Conservation (phyloP, 1,284 basidiomycete genomes). For the Erythrobasidium hasegawianum region DNA sequence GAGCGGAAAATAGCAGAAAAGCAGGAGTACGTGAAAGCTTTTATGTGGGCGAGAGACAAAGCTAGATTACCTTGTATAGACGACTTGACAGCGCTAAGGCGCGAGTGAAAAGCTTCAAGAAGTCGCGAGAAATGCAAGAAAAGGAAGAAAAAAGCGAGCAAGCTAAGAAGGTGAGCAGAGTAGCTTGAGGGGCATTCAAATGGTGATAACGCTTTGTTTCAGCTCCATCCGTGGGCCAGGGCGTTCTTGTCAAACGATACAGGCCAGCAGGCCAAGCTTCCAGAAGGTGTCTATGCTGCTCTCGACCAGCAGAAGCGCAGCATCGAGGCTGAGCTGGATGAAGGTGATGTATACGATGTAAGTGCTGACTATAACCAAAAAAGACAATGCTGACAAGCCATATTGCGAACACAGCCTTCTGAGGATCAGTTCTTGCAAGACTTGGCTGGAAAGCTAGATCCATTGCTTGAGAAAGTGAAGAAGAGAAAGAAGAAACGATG, state of each 20-base stretch:
- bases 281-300: not conserved
- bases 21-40: constrained; percentile 13
- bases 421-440: constrained; percentile 13
- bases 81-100: constrained; percentile 5
- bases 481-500: constrained; percentile 7
- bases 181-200: not conserved
- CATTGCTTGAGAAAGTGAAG: not conserved
- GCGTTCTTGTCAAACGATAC: not conserved
- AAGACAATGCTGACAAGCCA: not conserved
- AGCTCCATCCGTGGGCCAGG: constrained; percentile 16
- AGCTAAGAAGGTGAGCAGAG: not conserved
- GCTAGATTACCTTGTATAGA: not conserved
- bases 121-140: constrained; percentile 8
- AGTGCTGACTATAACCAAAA: not conserved
- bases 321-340: constrained; percentile 10
- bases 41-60: no score
- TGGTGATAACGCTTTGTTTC: not conserved
- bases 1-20: constrained; percentile 3
- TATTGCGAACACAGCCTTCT: constrained; percentile 1
- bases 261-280: not conserved
- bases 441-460: constrained; percentile 4
- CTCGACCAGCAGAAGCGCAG: constrained; percentile 3
- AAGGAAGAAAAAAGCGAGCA: constrained; percentile 12
- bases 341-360: constrained; percentile 10
- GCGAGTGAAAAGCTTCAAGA: constrained; percentile 13